These are phyloP conservation scores for Macrolepiota dolichaula DNA, from an alignment of 768 basidiomycete species.

Conservation along the genomic window DNA sequence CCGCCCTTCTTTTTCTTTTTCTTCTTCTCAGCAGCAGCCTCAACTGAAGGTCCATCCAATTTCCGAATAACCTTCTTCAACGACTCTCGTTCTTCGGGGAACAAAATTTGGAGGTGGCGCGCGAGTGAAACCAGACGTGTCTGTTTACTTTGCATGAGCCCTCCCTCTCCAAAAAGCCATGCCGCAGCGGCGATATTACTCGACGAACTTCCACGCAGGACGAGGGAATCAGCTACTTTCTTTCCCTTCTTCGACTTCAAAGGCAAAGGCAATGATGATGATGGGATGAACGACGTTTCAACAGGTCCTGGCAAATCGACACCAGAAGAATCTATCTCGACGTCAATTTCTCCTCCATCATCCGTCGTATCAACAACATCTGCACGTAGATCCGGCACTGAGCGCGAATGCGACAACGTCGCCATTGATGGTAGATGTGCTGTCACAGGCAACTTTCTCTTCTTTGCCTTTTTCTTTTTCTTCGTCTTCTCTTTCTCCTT, in stretches of 20 bases:
- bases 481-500: constrained; percentile 9
- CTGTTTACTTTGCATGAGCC: constrained; percentile 21
- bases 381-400: constrained; percentile 12
- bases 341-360: background rate
- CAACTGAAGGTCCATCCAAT: constrained; percentile 16
- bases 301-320: background rate
- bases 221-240: background rate
- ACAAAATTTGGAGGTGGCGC: constrained; percentile 51
- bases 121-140: constrained; percentile 53
- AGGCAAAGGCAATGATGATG: background rate
- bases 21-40: constrained; percentile 13
- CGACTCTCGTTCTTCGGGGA: constrained; percentile 45
- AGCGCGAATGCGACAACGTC: constrained; percentile 13
- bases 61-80: constrained; percentile 23
- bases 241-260: background rate
- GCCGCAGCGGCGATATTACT: background rate
- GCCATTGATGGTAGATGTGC: background rate
- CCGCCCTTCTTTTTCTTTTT: constrained; percentile 10
- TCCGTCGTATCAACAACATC: background rate
- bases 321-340: background rate
- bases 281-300: background rate
- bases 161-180: background rate
- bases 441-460: constrained; percentile 10
- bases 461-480: constrained; percentile 14
- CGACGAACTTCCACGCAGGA: constrained; percentile 5